These are phyloP conservation scores for Guyanaporus albipodus DNA, from an alignment of 768 basidiomycete genomes.

Conservation along the genomic window DNA sequence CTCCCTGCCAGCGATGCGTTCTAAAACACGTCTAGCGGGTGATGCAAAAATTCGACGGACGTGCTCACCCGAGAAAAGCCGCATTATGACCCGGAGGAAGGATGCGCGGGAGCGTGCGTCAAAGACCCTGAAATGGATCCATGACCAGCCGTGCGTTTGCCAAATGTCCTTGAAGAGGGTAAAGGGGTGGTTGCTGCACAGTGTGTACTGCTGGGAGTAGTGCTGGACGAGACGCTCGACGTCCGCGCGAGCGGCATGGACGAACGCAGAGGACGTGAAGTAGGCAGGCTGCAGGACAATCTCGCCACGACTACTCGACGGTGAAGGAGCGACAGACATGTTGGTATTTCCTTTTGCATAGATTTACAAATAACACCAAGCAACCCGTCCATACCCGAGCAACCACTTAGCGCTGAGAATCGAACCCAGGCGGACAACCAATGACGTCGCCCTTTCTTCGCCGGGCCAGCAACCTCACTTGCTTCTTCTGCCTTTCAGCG, in stretches of 20 bases:
- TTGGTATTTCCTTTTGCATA: constrained; percentile 19
- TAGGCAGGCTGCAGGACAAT: constrained; percentile 67
- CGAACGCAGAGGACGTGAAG: constrained; percentile 75
- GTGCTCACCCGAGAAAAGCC: constrained; percentile 64
- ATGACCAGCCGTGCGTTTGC: constrained; percentile 65
- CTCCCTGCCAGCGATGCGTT: constrained; percentile 48
- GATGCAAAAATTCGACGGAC: neutral
- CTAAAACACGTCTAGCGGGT: constrained; percentile 32
- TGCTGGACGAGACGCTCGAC: constrained; percentile 48
- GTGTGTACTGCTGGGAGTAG: constrained; percentile 49
- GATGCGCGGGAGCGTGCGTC: constrained; percentile 61
- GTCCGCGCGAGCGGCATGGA: constrained; percentile 61
- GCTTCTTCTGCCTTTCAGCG: constrained; percentile 68
- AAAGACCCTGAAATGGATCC: constrained; percentile 71
- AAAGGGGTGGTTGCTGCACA: constrained; percentile 46
- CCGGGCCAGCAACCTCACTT: constrained; percentile 47
- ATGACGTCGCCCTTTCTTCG: constrained; percentile 44
- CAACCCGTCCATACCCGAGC: too few relatives aligned
- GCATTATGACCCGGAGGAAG: constrained; percentile 54
- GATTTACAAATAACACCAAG: constrained; percentile 12
- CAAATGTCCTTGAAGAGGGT: constrained; percentile 68
- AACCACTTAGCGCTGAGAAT: too few relatives aligned
- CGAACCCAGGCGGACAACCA: too few relatives aligned
- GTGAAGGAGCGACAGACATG: constrained; percentile 48
- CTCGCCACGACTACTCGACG: constrained; percentile 57